Percentiles rank a stretch among this genome's conserved stretches.
Conservation (phyloP, 164 flowering plant species). For the Vitis cinerea region DNA sequence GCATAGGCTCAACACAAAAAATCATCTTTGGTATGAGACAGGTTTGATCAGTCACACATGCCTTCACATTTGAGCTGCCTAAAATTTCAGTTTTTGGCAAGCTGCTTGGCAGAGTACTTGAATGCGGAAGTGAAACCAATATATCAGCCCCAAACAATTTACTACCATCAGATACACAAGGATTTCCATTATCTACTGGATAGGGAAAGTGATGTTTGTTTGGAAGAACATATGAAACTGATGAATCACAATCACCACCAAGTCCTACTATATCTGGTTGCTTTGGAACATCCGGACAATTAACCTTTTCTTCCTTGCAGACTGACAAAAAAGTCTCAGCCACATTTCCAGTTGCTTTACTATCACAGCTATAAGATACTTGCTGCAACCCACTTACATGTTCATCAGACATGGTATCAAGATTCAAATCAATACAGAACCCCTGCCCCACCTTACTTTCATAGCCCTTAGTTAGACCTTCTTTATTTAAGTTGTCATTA, state of each 20-base stretch:
- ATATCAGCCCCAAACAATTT: conserved; percentile 47
- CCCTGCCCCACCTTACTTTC: conserved; percentile 17
- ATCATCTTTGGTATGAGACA: conserved; percentile 9
- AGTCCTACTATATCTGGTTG: conserved; percentile 14
- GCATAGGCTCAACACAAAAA: conserved; percentile 43
- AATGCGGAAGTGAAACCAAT: conserved; percentile 3
- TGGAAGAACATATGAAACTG: conserved; percentile 1
- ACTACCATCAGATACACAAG: conserved; percentile 2
- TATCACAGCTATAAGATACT: conserved; percentile 12
- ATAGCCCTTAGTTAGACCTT: conserved; percentile 7
- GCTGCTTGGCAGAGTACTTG: conserved; percentile 11
- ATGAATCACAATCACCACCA: conserved; percentile 10
- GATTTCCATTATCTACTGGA: conserved; percentile 14
- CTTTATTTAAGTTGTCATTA: conserved; percentile 11
- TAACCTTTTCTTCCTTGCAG: conserved; percentile 16
- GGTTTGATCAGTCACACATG: conserved; percentile 10
- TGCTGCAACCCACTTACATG: conserved; percentile 14
- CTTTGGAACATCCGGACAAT: conserved; percentile 7
- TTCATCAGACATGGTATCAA: conserved; percentile 20
- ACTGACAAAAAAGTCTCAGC: conserved; percentile 4
- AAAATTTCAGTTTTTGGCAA: conserved; percentile 14
- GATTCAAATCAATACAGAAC: conserved; percentile 34
- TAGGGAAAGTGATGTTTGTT: conserved; percentile 9
- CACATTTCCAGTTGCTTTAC: conserved; percentile 6
- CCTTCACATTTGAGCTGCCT: conserved; percentile 5